Evolutionary conservation across 1,284 basidiomycete genomes (phyloP), one percentile per base, ranked within the genome.

Genomic region (Ceratobasidium sp.): DNA sequence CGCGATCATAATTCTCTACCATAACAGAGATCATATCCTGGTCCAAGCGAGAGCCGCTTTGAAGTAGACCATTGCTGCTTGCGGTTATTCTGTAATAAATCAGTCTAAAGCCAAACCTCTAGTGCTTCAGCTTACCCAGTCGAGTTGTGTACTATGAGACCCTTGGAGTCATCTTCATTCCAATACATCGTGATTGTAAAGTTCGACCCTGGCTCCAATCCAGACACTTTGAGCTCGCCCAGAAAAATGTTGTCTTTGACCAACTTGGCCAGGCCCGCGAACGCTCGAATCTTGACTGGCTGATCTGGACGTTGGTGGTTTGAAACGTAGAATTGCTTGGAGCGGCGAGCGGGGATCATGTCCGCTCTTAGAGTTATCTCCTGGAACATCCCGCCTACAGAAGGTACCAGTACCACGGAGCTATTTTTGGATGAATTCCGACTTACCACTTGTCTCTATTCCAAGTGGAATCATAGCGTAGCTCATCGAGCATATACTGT

Each of bases 371-470:
- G 64, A 13, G 48, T 46, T 3, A 66, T 46, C 10, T 48, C 64
- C 13, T 66, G n/a, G 44, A 48, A 66, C 9, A 26, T 10, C 28
- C 64, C 64, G 12, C 64, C 64, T 66, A n/a, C 7, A 26, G 10
- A 33, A 64, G 38, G 38, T 61, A 7, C 15, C 42, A 48, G n/a
- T 44, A 20, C 5, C 44, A 20, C 46, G 13, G 20, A 15, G 12
- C 3, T 44, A 15, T 12, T 23, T 12, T 28, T 23, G n/a, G 2
- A 66, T n/a, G 13, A 42, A 42, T 38, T 17, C 12, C 9, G 57
- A 15, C 28, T 28, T 66, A 66, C 64, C 64, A 26, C 40, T 66
- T 17, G 64, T 66, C 20, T 46, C 64, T 10, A 66, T 66, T 9
- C 64, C 64, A 40, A 66, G n/a, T 28, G 64, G 40, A 23, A 66